phyloP scores from a whole-genome alignment of 257 asterid species.

The Scutellaria minor region DNA sequence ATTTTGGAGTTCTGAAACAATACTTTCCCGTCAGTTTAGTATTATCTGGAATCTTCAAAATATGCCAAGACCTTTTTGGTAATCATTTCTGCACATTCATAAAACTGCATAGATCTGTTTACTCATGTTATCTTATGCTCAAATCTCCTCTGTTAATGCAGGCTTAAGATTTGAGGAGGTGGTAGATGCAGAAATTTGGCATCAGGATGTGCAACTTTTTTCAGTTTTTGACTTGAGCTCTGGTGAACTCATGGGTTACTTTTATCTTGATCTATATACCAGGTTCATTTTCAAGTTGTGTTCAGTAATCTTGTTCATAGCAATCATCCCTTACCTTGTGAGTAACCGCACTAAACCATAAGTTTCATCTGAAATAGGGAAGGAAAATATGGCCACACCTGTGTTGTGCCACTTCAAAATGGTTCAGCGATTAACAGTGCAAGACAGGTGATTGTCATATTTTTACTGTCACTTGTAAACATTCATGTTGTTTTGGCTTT shows the following conservation, averaged over 20 bases:
- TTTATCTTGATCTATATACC: constrained; percentile 81
- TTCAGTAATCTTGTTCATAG: constrained; percentile 3
- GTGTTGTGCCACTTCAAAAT: constrained; percentile 91
- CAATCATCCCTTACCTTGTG: constrained; percentile 14
- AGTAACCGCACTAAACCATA: constrained; percentile 33
- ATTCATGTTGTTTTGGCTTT: too few species aligned
- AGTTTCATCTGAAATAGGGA: constrained; percentile 59
- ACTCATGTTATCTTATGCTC: constrained; percentile 28
- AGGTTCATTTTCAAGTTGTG: constrained; percentile 51
- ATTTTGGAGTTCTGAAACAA: constrained; percentile 81
- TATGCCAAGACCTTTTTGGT: constrained; percentile 95
- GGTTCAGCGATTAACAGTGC: constrained; percentile 54
- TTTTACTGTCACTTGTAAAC: too few species aligned
- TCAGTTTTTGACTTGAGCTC: constrained; percentile 82
- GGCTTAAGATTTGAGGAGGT: constrained; percentile 86
- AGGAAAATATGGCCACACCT: constrained; percentile 88
- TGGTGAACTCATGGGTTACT: constrained; percentile 79
- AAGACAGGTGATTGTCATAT: constrained; percentile 60
- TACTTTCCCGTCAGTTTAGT: constrained; percentile 82
- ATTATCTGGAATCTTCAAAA: constrained; percentile 91
- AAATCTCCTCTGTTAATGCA: constrained; percentile 36
- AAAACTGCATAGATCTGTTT: constrained; percentile 17
- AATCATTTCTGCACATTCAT: constrained; percentile 31
- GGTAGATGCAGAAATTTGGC: constrained; percentile 78
- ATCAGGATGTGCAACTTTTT: constrained; percentile 79